Conservation (phyloP, 768 basidiomycete genomes). For the Lactifluus volemus region DNA sequence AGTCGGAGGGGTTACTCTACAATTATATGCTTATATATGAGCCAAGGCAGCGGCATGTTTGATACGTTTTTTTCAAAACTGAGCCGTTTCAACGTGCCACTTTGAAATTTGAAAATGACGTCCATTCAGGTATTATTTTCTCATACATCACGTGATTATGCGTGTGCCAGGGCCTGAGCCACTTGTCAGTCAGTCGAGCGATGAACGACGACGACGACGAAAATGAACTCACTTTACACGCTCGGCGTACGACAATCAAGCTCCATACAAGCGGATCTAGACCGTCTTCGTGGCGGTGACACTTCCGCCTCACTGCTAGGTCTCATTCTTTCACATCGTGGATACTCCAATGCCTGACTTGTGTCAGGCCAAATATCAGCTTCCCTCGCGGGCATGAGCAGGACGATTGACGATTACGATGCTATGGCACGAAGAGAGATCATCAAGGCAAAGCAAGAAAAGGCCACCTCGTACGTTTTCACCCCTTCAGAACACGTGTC, state of each 20-base stretch:
- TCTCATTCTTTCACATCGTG: conserved; percentile 31
- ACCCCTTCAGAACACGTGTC: neutral
- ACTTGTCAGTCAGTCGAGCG: too few species aligned
- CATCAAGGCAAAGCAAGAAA: conserved; percentile 93
- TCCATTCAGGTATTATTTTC: too few species aligned
- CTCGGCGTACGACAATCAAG: conserved; percentile 88
- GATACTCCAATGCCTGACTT: conserved; percentile 20
- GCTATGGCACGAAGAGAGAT: conserved; percentile 95
- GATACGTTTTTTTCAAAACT: too few species aligned
- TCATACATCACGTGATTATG: neutral
- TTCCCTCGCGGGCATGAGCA: conserved; percentile 88
- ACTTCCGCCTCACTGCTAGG: conserved; percentile 75
- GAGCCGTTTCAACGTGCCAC: too few species aligned
- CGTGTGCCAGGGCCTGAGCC: too few species aligned
- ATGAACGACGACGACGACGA: neutral
- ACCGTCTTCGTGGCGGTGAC: conserved; percentile 74
- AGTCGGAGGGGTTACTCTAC: too few species aligned
- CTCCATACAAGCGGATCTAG: conserved; percentile 80
- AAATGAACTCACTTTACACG: conserved; percentile 93
- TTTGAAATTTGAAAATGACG: too few species aligned
- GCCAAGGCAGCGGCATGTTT: too few species aligned
- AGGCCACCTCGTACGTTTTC: conserved; percentile 71
- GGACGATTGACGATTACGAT: conserved; percentile 96
- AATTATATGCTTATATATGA: too few species aligned
- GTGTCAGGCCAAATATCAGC: conserved; percentile 90